Percentiles rank a stretch among this genome's conserved stretches.
phyloP scores from a whole-genome alignment of 192 early-diverging fungal genomes.

The Backusella liffmaniae region DNA sequence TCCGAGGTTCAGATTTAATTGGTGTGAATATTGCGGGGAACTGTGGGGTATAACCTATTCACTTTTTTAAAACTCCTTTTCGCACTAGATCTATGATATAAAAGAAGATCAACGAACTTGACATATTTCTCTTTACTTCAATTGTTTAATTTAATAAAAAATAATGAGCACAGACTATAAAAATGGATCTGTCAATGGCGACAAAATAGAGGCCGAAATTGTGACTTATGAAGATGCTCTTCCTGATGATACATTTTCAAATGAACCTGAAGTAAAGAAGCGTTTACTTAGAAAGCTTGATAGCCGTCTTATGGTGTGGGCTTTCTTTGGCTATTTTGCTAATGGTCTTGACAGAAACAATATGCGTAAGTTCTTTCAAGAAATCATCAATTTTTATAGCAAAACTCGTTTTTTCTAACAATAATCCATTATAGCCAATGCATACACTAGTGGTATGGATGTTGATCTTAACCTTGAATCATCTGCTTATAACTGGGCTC shows the following conservation, averaged over 20 bases:
- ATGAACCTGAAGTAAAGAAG: constrained; percentile 9
- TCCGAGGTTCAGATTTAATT: not conserved
- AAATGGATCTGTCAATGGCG: not conserved
- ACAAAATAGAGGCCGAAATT: not conserved
- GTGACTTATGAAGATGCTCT: not conserved
- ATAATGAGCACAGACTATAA: not conserved
- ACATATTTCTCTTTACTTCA: not conserved
- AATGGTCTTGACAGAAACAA: constrained; percentile 40
- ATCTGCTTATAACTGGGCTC: constrained; percentile 54
- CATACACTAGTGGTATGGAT: constrained; percentile 36
- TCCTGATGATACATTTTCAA: not conserved
- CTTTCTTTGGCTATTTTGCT: constrained; percentile 38
- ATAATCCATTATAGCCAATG: constrained; percentile 19
- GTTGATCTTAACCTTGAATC: constrained; percentile 40
- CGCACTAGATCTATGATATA: not conserved
- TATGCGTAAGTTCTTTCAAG: constrained; percentile 11
- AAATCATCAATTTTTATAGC: not conserved
- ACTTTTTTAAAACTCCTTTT: not conserved
- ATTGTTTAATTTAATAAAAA: not conserved
- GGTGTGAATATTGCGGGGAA: constrained; percentile 10
- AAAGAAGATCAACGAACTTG: not conserved
- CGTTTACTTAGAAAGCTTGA: constrained; percentile 25
- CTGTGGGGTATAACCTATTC: not conserved
- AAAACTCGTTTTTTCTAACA: not conserved
- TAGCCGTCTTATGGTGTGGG: constrained; percentile 32